Percentiles rank a stretch among this genome's conserved stretches.
phyloP scores from a whole-genome alignment of 2,329 filamentous ascomycete genomes.

The Botrytis porri region DNA sequence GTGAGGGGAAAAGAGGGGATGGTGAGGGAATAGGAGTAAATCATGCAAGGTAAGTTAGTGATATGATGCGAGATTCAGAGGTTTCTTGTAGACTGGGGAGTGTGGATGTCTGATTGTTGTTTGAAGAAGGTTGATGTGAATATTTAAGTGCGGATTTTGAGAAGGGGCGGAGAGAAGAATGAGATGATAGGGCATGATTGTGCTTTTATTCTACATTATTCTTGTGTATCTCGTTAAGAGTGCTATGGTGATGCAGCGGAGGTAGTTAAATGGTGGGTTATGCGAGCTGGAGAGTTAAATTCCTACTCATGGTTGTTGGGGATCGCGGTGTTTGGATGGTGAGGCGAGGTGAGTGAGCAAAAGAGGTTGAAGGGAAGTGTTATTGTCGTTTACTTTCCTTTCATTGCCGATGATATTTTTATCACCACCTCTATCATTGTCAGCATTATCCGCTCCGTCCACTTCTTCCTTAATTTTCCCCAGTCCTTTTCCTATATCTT shows the following conservation, averaged over 20 bases:
- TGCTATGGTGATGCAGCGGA: neutral
- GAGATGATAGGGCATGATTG: neutral
- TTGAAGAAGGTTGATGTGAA: neutral
- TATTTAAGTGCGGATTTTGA: neutral
- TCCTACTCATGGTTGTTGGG: too few relatives aligned
- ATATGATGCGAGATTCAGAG: neutral
- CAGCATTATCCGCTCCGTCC: neutral
- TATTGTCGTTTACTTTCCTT: neutral
- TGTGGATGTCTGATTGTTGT: neutral
- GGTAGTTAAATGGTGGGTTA: neutral
- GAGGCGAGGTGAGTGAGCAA: neutral
- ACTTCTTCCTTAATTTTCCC: neutral
- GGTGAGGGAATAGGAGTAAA: neutral
- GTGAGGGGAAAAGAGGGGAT: neutral
- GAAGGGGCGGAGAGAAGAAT: neutral
- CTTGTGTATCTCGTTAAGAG: neutral
- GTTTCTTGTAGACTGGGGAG: neutral
- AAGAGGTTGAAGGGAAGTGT: neutral
- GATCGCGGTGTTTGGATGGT: too few relatives aligned
- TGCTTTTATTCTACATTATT: neutral
- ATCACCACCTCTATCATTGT: neutral
- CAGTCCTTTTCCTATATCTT: neutral
- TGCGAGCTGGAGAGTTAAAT: neutral
- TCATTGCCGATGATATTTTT: neutral
- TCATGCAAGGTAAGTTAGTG: neutral